phyloP scores from a whole-genome alignment of 2,329 filamentous ascomycete genomes.

The Sporothrix globosa region DNA sequence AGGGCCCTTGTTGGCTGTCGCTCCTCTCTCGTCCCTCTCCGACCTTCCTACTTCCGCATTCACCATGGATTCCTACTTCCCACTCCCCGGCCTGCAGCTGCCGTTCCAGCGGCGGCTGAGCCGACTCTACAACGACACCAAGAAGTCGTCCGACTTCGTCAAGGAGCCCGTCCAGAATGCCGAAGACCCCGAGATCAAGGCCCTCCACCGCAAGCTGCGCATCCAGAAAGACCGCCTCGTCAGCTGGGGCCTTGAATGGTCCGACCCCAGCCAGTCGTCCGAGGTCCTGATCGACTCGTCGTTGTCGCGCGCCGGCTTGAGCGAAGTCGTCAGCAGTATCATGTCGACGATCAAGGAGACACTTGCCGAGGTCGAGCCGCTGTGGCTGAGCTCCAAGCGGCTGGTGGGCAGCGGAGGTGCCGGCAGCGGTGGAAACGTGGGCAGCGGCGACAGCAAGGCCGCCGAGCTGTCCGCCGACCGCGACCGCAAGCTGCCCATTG shows the following conservation, averaged over 20 bases:
- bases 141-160: constrained; percentile 75
- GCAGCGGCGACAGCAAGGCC: constrained; percentile 20
- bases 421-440: not conserved
- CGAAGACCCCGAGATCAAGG: constrained; percentile 70
- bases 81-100: constrained; percentile 56
- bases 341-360: constrained; percentile 81
- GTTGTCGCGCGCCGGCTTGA: constrained; percentile 72
- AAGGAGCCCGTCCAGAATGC: constrained; percentile 65
- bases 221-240: constrained; percentile 80
- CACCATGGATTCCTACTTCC: constrained; percentile 57
- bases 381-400: constrained; percentile 66
- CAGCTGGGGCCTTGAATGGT: constrained; percentile 82
- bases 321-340: constrained; percentile 76
- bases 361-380: constrained; percentile 72
- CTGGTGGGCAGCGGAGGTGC: constrained; percentile 38
- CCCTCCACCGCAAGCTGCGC: constrained; percentile 73
- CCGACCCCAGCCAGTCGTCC: constrained; percentile 63
- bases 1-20: constrained; percentile 7
- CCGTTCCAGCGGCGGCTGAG: constrained; percentile 67
- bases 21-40: not conserved
- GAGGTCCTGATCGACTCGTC: constrained; percentile 70
- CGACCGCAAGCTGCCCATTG: constrained; percentile 54
- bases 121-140: constrained; percentile 78
- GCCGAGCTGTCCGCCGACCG: constrained; percentile 24
- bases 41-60: not conserved